Conservation (phyloP, 495 filamentous ascomycete species). For the Trypethelium eluteriae region DNA sequence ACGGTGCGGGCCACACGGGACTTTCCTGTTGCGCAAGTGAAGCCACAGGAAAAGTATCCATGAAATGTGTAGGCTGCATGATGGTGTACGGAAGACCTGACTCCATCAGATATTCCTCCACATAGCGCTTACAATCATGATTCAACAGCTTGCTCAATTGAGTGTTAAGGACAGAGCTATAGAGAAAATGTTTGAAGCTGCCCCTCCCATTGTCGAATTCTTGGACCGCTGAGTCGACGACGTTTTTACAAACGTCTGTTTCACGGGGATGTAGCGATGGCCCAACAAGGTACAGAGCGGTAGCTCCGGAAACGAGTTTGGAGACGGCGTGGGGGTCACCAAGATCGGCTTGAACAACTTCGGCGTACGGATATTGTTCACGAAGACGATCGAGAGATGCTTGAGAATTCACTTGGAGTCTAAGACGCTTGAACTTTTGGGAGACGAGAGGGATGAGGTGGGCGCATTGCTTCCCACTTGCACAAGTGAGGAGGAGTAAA, state of each 20-base stretch:
- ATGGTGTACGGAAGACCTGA: constrained; percentile 32
- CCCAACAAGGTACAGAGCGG: constrained; percentile 24
- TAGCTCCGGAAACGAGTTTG: constrained; percentile 23
- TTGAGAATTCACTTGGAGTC: constrained; percentile 28
- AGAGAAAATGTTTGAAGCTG: constrained; percentile 31
- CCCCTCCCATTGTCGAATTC: constrained; percentile 16
- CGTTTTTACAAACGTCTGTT: constrained; percentile 29
- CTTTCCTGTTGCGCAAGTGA: constrained; percentile 19
- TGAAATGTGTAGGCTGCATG: constrained; percentile 33
- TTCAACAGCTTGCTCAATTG: constrained; percentile 32
- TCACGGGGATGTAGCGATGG: constrained; percentile 30
- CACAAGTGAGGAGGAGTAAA: constrained; percentile 15
- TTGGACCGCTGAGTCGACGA: constrained; percentile 30
- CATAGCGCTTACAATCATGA: constrained; percentile 33
- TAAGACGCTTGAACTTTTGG: constrained; percentile 27
- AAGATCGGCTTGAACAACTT: constrained; percentile 28
- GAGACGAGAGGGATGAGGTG: constrained; percentile 31
- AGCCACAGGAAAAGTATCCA: constrained; percentile 29
- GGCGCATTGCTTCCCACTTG: constrained; percentile 15
- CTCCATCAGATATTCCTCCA: constrained; percentile 34
- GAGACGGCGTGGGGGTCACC: constrained; percentile 21
- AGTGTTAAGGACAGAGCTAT: constrained; percentile 28
- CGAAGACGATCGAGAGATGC: constrained; percentile 19
- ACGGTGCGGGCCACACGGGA: constrained; percentile 18
- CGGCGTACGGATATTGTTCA: constrained; percentile 25